A percentile compares a stretch with the other conserved stretches of the same genome.
phyloP scores from a whole-genome alignment of 2,329 filamentous ascomycete genomes.

The Coniochaeta sp. region DNA sequence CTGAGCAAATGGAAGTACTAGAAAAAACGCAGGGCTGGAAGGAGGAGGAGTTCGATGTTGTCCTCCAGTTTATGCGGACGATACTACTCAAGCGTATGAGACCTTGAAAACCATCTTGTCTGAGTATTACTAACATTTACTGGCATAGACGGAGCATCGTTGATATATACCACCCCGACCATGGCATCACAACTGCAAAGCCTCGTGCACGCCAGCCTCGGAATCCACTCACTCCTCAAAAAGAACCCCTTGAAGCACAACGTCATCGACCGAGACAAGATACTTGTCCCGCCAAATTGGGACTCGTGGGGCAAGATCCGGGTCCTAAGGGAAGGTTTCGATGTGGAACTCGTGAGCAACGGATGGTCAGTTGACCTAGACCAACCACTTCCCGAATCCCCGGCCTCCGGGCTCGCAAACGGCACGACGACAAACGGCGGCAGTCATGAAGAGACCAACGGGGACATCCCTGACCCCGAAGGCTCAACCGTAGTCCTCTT shows the following conservation, averaged over 20 bases:
- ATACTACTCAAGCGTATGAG: slow-evolving; percentile 73
- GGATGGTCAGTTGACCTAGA: slow-evolving; percentile 84
- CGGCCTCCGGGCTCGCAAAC: slow-evolving; percentile 9
- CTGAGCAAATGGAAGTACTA: slow-evolving; percentile 82
- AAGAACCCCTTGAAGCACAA: slow-evolving; percentile 78
- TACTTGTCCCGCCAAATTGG: slow-evolving; percentile 93
- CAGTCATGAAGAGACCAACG: slow-evolving; percentile 13
- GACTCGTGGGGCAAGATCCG: slow-evolving; percentile 98
- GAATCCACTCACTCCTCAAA: slow-evolving; percentile 77
- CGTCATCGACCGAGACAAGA: slow-evolving; percentile 88
- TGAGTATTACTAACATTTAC: slow-evolving; percentile 12
- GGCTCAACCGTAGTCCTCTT: slow-evolving; percentile 65
- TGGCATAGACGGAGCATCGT: slow-evolving; percentile 64
- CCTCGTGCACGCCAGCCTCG: slow-evolving; percentile 77
- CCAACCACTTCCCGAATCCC: slow-evolving; percentile 34
- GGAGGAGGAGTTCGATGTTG: slow-evolving; percentile 93
- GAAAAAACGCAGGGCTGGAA: slow-evolving; percentile 91
- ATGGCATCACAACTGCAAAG: slow-evolving; percentile 69
- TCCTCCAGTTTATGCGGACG: slow-evolving; percentile 87
- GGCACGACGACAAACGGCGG: slow-evolving; percentile 14
- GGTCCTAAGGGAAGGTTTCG: slow-evolving; percentile 83
- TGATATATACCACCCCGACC: slow-evolving; percentile 78
- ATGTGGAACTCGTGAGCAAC: slow-evolving; percentile 77
- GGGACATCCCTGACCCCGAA: slow-evolving; percentile 23
- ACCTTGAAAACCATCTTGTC: neutral